These are phyloP conservation scores for Naganishia friedmannii DNA, from an alignment of 768 basidiomycete species.

Conservation along the genomic window DNA sequence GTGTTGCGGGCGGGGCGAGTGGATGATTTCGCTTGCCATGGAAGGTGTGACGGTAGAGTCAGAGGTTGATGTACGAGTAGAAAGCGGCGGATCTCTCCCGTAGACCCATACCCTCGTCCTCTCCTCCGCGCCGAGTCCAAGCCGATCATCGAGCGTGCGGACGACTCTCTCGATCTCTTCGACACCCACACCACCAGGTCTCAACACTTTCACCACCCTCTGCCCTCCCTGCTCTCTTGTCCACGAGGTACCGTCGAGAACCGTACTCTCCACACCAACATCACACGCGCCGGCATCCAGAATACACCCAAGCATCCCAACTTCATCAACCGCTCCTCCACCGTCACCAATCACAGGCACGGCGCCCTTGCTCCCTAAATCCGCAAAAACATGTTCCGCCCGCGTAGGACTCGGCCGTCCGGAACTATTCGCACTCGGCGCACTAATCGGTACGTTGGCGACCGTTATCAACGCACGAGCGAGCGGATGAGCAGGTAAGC, in stretches of 20 bases:
- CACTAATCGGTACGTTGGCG: constrained; percentile 74
- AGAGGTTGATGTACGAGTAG: background rate
- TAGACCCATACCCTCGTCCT: constrained; percentile 45
- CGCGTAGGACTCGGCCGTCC: constrained; percentile 91
- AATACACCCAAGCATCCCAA: constrained; percentile 60
- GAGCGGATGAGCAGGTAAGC: constrained; percentile 92
- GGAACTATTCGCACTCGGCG: constrained; percentile 91
- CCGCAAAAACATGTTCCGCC: constrained; percentile 76
- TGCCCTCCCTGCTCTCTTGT: constrained; percentile 56
- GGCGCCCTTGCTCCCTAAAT: constrained; percentile 57
- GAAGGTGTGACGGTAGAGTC: too few relatives aligned
- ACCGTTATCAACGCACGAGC: constrained; percentile 82
- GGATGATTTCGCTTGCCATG: background rate
- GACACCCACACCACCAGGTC: constrained; percentile 88
- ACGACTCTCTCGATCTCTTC: constrained; percentile 74
- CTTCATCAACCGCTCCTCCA: constrained; percentile 3
- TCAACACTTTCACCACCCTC: constrained; percentile 72
- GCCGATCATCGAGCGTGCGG: constrained; percentile 48
- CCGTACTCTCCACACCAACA: constrained; percentile 92
- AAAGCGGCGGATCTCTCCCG: constrained; percentile 35
- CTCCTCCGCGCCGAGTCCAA: constrained; percentile 41
- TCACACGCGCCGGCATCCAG: constrained; percentile 88
- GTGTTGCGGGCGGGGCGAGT: constrained; percentile 41
- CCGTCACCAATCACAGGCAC: background rate
- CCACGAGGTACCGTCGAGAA: constrained; percentile 71